Evolutionary conservation across 495 filamentous ascomycete genomes (phyloP), one percentile per base, ranked within the genome.

Genomic region (Ramalina intermedia): DNA sequence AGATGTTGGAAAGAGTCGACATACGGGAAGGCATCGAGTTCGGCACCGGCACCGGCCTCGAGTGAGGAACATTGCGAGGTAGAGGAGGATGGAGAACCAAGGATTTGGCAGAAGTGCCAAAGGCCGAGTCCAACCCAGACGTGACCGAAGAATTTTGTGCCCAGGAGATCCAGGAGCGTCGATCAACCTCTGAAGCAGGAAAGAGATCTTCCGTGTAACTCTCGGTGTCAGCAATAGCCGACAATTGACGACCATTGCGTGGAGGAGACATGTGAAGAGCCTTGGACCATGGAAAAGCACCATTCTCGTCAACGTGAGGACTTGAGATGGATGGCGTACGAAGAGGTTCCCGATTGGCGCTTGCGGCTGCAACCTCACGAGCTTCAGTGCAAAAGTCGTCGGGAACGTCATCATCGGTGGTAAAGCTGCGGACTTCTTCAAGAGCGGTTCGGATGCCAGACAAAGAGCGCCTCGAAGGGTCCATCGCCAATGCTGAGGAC

Each of bases 211-310:
- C 86, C n/a, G 78, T 76, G 61, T 85, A 87, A 51, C 76, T 81
- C 59, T 84, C 79, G 54, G 69, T 75, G 59, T 91, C 87, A 2
- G 77, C 80, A 56, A 98, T 94, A 53, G 71, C 81, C 36, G 87
- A 94, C 41, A 98, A 77, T 62, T 95, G 86, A 39, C 91, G 85
- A 36, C 79, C 65, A n/a, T 71, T 64, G 59, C 84, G 80, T 23
- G 79, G 76, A 9, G 84, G 80, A 49, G 75, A 87, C 49, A 81
- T 78, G 46, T 91, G 85, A 44, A 96, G 67, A 52, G 85, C 86
- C 66, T 94, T 88, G 51, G 88, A 82, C 91, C 91, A 98, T 1
- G 90, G 88, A 75, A 96, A 98, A n/a, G 78, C 78, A 38, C 81
- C 81, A 48, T 81, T 81, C 44, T 77, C 74, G 58, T 85, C 82